Evolutionary conservation across 1,139 yeast species (phyloP), one percentile per base, ranked within the genome.

Genomic region (Taphrina pruni): DNA sequence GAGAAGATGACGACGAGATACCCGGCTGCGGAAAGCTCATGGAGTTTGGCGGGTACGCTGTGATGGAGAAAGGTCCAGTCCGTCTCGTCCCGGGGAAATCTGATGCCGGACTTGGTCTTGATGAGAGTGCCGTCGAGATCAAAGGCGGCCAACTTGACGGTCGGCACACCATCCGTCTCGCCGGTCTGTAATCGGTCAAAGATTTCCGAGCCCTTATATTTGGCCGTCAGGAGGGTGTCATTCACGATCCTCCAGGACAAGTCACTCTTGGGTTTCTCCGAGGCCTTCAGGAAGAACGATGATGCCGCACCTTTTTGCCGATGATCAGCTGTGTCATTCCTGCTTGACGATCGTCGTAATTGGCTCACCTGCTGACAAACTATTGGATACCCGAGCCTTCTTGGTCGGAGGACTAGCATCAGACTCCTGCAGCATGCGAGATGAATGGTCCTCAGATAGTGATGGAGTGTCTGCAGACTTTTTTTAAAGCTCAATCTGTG

Each of bases 11-110:
- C 94, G 4, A 91, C 77, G 20, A 26, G 43, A 12, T 60, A 48
- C 6, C 70, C 69, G 14, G 55, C 17, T 17, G 71, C 68, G 4
- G 65, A 69, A 32, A 75, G 70, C 14, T 74, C 51, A 12, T 39
- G 73, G 35, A 85, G 76, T 65, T 74, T 80, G 6, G 75, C 72
- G 0, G 77, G 69, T 3, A 82, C 81, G 6, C 74, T 74, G 3
- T 74, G 75, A 51, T 78, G 78, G 76, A 85, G 81, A 86, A 90
- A 88, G 74, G 79, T 79, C 97, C 97, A 90, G 77, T 90, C 97
- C 0, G 76, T 64, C 1, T 87, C 82, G 2, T 84, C 80, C n/a
- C 81, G 77, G 0, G 90, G 82, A 75, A 86, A 89, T 62, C 80
- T 83, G 20, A 75, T 69, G 0, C 88, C 89, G 0, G 88, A 83